phyloP scores from a whole-genome alignment of 371 early-diverging fungal genomes.

The Actinomortierella wolfii region DNA sequence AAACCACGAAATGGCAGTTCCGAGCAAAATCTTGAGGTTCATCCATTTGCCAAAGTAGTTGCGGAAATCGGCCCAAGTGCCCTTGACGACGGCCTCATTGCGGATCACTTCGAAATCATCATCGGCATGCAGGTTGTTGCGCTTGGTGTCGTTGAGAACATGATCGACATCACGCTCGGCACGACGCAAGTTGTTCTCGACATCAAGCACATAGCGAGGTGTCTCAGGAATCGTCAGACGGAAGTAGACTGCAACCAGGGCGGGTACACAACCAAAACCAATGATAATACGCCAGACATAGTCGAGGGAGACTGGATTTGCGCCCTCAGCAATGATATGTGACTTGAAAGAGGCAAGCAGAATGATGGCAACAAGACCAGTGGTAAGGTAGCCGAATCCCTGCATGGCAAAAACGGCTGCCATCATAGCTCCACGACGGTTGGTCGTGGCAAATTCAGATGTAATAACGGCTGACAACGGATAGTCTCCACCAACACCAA shows the following conservation, averaged over 20 bases:
- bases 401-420: slow-evolving; percentile 92
- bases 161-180: slow-evolving; percentile 59
- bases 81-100: slow-evolving; percentile 50
- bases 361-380: slow-evolving; percentile 72
- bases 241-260: slow-evolving; percentile 81
- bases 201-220: slow-evolving; percentile 84
- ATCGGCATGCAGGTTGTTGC: slow-evolving; percentile 31
- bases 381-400: slow-evolving; percentile 86
- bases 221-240: slow-evolving; percentile 94
- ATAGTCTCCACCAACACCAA: slow-evolving; percentile 89
- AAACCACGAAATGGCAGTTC: slow-evolving; percentile 83
- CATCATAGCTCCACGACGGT: slow-evolving; percentile 73
- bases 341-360: slow-evolving; percentile 74
- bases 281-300: slow-evolving; percentile 88
- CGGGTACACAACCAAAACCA: slow-evolving; percentile 87
- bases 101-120: slow-evolving; percentile 20
- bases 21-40: slow-evolving; percentile 78
- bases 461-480: slow-evolving; percentile 87
- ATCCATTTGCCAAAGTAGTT: slow-evolving; percentile 80
- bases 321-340: slow-evolving; percentile 62
- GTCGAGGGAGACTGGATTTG: slow-evolving; percentile 62
- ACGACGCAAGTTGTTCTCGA: slow-evolving; percentile 68
- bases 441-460: slow-evolving; percentile 83
- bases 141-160: slow-evolving; percentile 38
- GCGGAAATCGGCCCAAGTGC: slow-evolving; percentile 69